These are phyloP conservation scores for Macrolepiota albuminosa DNA, from an alignment of 768 basidiomycete genomes.

Conservation along the genomic window DNA sequence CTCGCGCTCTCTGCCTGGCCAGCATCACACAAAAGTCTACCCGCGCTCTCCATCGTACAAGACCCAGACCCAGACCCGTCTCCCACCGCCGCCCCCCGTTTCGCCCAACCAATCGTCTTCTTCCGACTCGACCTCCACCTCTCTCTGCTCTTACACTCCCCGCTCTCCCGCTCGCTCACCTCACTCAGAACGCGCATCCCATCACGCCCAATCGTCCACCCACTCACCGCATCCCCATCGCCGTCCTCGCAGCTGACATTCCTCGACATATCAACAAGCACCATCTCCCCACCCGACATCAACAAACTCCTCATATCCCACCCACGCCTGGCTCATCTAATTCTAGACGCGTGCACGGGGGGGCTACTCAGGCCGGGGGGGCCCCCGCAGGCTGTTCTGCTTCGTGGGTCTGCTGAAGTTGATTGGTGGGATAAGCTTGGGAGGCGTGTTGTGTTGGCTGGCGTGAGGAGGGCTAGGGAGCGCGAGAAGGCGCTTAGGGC, in stretches of 20 bases:
- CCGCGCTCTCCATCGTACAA: conserved; percentile 59
- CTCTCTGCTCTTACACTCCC: conserved; percentile 38
- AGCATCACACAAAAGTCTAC: conserved; percentile 24
- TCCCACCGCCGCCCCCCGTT: conserved; percentile 31
- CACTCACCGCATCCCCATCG: too few relatives aligned
- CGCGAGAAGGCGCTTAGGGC: conserved; percentile 57
- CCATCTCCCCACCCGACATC: conserved; percentile 48
- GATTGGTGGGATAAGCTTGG: neutral
- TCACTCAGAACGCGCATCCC: conserved; percentile 72
- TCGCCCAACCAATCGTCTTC: conserved; percentile 89
- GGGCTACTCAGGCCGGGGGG: conserved; percentile 47
- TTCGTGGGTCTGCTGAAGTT: neutral
- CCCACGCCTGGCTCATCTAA: conserved; percentile 50
- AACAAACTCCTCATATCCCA: conserved; percentile 51
- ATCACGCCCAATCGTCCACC: conserved; percentile 47
- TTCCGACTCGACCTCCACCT: conserved; percentile 58
- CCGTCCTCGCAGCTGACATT: conserved; percentile 18
- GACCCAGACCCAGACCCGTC: conserved; percentile 32
- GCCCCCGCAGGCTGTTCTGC: conserved; percentile 31
- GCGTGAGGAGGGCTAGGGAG: conserved; percentile 57
- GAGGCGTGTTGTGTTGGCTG: conserved; percentile 51
- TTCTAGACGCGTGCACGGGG: conserved; percentile 64
- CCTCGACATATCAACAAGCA: conserved; percentile 76
- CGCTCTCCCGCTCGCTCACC: conserved; percentile 44
- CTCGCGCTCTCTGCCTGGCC: conserved; percentile 64